These are phyloP conservation scores for Phallus indusiatus DNA, from an alignment of 768 basidiomycete species.

Conservation along the genomic window DNA sequence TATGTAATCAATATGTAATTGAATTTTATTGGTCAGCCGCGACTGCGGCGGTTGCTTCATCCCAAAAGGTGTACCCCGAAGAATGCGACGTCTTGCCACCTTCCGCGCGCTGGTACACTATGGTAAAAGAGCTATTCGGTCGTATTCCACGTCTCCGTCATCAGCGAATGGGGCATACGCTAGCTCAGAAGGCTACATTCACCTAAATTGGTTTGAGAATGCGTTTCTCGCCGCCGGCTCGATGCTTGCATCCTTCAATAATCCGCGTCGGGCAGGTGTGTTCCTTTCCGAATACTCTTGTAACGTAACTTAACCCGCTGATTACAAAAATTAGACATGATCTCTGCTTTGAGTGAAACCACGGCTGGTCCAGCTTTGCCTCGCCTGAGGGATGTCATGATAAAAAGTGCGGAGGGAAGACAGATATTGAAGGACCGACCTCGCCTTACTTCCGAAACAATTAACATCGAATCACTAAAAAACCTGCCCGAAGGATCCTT, in stretches of 20 bases:
- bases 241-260: conserved; percentile 67
- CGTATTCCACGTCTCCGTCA: too few species aligned
- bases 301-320: not conserved
- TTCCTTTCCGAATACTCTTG: not conserved
- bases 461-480: conserved; percentile 62
- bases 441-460: conserved; percentile 62
- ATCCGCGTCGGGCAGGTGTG: conserved; percentile 82
- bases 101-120: not conserved
- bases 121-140: not conserved
- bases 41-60: not conserved
- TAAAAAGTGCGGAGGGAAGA: conserved; percentile 72
- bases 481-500: conserved; percentile 71
- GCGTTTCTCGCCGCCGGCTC: conserved; percentile 80
- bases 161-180: too few species aligned
- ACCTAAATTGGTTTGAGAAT: conserved; percentile 74
- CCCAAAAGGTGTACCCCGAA: too few species aligned
- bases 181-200: conserved; percentile 53
- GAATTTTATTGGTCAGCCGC: too few species aligned
- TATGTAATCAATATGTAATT: too few species aligned
- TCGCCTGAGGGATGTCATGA: conserved; percentile 67
- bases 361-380: conserved; percentile 77
- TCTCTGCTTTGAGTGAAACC: conserved; percentile 89
- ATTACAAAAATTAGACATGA: conserved; percentile 59
- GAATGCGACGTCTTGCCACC: not conserved
- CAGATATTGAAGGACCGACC: conserved; percentile 78